Percentiles rank a stretch among this genome's conserved stretches.
phyloP scores from a whole-genome alignment of 441 rosid species.

The Aleurites moluccanus region DNA sequence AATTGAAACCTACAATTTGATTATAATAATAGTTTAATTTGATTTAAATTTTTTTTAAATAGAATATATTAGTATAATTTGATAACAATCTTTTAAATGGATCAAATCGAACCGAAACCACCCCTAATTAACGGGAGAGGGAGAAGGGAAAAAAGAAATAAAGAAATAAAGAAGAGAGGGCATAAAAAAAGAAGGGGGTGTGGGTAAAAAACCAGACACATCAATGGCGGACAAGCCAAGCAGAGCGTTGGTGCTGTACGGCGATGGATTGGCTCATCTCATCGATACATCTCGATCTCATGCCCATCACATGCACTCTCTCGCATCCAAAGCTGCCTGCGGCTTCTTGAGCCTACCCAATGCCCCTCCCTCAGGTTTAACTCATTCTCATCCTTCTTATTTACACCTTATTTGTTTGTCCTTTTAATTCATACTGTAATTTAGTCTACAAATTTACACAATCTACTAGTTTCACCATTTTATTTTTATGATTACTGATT shows the following conservation, averaged over 20 bases:
- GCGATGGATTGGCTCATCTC: slow-evolving; percentile 75
- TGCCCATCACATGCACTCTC: slow-evolving; percentile 47
- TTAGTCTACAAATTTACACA: background rate
- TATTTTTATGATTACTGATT: background rate
- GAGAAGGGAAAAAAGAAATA: too few relatives aligned
- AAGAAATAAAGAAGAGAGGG: too few relatives aligned
- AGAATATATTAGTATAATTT: too few relatives aligned
- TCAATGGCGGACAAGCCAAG: slow-evolving; percentile 94
- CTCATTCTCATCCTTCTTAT: background rate
- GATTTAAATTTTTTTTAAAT: too few relatives aligned
- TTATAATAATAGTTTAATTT: too few relatives aligned
- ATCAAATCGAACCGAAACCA: too few relatives aligned
- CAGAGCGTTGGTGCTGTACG: slow-evolving; percentile 70
- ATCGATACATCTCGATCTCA: slow-evolving; percentile 48
- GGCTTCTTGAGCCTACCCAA: slow-evolving; percentile 82
- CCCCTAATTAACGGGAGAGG: too few relatives aligned
- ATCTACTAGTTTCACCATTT: background rate
- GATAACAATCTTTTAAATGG: too few relatives aligned
- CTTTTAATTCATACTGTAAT: background rate
- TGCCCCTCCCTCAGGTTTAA: slow-evolving; percentile 72
- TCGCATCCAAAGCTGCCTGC: slow-evolving; percentile 66
- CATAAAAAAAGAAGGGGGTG: too few relatives aligned
- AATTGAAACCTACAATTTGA: too few relatives aligned
- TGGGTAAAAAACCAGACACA: background rate
- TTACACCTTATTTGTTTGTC: background rate